Evolutionary conservation across 2,329 filamentous ascomycete genomes (phyloP).

Genomic region (Phialocephala sp.): DNA sequence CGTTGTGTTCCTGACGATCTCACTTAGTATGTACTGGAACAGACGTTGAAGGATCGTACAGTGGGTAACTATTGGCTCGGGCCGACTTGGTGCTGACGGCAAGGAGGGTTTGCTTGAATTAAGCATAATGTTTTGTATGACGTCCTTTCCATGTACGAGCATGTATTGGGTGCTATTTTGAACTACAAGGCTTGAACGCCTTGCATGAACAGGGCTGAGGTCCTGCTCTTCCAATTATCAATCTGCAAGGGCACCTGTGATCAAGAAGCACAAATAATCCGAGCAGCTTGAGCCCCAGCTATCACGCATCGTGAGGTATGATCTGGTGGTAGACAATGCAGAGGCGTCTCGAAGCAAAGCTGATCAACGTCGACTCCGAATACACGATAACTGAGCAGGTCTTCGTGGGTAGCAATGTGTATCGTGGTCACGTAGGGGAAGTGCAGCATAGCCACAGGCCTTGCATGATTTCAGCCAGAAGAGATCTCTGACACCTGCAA

Average conservation of each 20-base stretch:
- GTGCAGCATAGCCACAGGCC: conserved; percentile 30
- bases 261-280: conserved; percentile 13
- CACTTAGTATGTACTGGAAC: background rate
- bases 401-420: conserved; percentile 2
- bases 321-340: conserved; percentile 22
- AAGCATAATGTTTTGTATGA: conserved; percentile 30
- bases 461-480: conserved; percentile 27
- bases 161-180: conserved; percentile 26
- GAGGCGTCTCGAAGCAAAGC: conserved; percentile 25
- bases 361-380: conserved; percentile 20
- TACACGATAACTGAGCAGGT: conserved; percentile 11
- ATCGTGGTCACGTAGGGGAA: background rate
- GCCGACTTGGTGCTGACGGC: conserved; percentile 10
- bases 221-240: background rate
- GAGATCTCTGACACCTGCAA: conserved; percentile 28
- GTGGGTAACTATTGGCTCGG: conserved; percentile 13
- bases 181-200: conserved; percentile 11
- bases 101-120: conserved; percentile 11
- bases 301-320: conserved; percentile 2
- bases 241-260: conserved; percentile 15
- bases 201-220: conserved; percentile 23
- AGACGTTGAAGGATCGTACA: background rate
- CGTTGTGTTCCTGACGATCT: background rate
- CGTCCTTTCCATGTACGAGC: conserved; percentile 5
- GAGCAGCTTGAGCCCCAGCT: conserved; percentile 24